Conservation (phyloP, 495 filamentous ascomycete species). For the Durotheca rogersii region DNA sequence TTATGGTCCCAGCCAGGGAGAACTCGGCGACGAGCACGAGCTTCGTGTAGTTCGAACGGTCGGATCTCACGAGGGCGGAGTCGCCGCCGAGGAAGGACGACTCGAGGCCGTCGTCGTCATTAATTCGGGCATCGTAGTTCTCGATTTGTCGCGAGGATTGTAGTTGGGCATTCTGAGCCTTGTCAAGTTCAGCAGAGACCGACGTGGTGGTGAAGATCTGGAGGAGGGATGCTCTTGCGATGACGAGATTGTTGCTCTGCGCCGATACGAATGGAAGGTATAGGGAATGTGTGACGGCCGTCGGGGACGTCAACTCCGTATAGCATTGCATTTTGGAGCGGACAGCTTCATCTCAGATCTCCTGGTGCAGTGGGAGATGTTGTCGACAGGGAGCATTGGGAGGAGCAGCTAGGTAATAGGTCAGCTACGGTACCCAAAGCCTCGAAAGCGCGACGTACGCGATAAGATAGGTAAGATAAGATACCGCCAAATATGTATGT, state of each 20-base stretch:
- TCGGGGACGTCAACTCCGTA: constrained; percentile 87
- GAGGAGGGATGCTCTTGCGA: constrained; percentile 86
- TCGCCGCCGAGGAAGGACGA: constrained; percentile 60
- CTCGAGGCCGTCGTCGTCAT: constrained; percentile 62
- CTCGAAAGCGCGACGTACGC: too few species aligned
- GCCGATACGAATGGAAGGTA: constrained; percentile 73
- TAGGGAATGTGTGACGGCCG: constrained; percentile 87
- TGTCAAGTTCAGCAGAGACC: constrained; percentile 55
- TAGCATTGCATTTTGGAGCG: constrained; percentile 62
- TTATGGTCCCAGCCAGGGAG: constrained; percentile 77
- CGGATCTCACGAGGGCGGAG: constrained; percentile 51
- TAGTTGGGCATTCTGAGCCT: constrained; percentile 34
- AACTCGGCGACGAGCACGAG: constrained; percentile 87
- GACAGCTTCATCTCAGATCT: constrained; percentile 29
- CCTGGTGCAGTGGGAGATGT: background rate
- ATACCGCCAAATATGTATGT: too few species aligned
- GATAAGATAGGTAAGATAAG: too few species aligned
- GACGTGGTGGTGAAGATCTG: constrained; percentile 73
- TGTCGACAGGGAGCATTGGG: too few species aligned
- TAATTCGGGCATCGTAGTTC: constrained; percentile 47
- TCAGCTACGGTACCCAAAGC: too few species aligned
- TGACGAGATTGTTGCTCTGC: constrained; percentile 76
- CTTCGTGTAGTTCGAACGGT: constrained; percentile 65
- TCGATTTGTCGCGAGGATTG: constrained; percentile 29
- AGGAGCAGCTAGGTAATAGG: too few species aligned